Conservation (phyloP, 306 rosid species). For the Gastrolobium villosum region DNA sequence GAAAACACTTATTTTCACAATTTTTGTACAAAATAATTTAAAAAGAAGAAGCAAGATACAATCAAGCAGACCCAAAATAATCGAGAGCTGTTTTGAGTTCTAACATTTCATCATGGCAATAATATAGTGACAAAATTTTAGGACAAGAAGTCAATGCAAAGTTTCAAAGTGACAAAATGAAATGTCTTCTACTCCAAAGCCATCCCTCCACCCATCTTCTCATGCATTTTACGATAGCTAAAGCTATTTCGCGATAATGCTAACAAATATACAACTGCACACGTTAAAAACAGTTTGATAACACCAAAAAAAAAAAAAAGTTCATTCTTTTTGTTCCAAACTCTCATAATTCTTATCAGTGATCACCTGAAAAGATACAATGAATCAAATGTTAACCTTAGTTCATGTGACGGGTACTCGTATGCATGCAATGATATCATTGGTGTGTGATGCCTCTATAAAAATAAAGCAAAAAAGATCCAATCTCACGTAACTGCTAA, state of each 20-base stretch:
- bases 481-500: constrained; percentile 40
- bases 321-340: background rate
- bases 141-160: constrained; percentile 21
- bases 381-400: constrained; percentile 9
- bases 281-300: constrained; percentile 21
- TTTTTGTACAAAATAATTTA: too few relatives aligned
- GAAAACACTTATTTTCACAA: too few relatives aligned
- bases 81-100: constrained; percentile 23
- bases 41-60: too few relatives aligned
- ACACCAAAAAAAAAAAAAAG: background rate
- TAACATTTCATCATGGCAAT: constrained; percentile 42
- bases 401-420: constrained; percentile 21
- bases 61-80: background rate
- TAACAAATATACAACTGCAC: background rate
- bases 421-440: constrained; percentile 15
- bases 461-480: constrained; percentile 14
- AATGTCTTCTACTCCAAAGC: constrained; percentile 52
- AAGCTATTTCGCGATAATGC: background rate
- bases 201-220: constrained; percentile 38
- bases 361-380: constrained; percentile 4
- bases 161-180: constrained; percentile 42
- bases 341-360: background rate
- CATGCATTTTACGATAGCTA: constrained; percentile 36
- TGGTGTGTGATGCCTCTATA: background rate
- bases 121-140: background rate